Percentiles rank a stretch among this genome's conserved stretches.
phyloP scores from a whole-genome alignment of 1,284 basidiomycete species.

The Lentinus polychrous region DNA sequence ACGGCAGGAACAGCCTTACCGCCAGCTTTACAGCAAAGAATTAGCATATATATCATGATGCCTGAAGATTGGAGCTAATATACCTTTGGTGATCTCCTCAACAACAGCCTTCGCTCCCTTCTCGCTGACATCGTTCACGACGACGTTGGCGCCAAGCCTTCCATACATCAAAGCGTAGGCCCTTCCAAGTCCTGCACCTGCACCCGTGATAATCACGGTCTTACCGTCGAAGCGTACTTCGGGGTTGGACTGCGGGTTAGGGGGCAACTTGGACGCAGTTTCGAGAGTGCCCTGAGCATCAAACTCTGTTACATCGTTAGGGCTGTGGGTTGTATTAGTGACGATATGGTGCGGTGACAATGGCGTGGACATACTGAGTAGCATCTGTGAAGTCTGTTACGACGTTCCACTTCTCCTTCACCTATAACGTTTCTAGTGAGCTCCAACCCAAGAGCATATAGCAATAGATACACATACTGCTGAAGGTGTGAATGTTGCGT shows the following conservation, averaged over 20 bases:
- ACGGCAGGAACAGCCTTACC: constrained; percentile 85
- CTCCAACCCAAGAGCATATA: not conserved
- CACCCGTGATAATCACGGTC: constrained; percentile 93
- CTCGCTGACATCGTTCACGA: constrained; percentile 93
- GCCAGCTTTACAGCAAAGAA: constrained; percentile 47
- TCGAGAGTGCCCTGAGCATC: constrained; percentile 69
- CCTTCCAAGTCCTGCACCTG: constrained; percentile 89
- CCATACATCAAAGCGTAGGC: constrained; percentile 91
- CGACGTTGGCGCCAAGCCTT: constrained; percentile 89
- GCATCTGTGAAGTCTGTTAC: constrained; percentile 78
- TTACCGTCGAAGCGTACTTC: constrained; percentile 82
- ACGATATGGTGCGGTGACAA: not conserved
- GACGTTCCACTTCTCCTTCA: constrained; percentile 78
- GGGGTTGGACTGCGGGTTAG: constrained; percentile 70
- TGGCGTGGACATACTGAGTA: constrained; percentile 51
- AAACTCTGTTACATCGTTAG: constrained; percentile 62
- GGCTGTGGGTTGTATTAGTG: constrained; percentile 34
- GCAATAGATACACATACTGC: constrained; percentile 49
- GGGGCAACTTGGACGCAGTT: constrained; percentile 55
- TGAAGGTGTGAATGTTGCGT: constrained; percentile 88
- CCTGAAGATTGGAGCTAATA: constrained; percentile 11
- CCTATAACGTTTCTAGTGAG: constrained; percentile 29
- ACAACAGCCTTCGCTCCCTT: constrained; percentile 83
- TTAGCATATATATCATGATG: constrained; percentile 1
- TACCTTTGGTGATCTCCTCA: constrained; percentile 78